phyloP scores from a whole-genome alignment of 148 eudicot species.

The Chenopodium berlandieri region DNA sequence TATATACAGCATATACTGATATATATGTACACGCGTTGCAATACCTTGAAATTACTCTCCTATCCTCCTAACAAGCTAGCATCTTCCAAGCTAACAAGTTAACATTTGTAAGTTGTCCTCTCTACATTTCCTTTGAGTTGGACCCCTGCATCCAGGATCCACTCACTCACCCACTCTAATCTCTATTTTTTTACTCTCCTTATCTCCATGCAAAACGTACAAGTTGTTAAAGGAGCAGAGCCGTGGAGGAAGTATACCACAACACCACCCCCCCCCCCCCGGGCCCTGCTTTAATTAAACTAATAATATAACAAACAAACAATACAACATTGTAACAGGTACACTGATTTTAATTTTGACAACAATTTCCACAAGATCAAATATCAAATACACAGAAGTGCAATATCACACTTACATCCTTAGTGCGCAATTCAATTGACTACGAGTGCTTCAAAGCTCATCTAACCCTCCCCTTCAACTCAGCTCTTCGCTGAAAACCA shows the following conservation, averaged over 20 bases:
- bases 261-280: too few species aligned
- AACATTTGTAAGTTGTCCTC: neutral
- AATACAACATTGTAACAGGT: too few species aligned
- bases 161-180: neutral
- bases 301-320: neutral
- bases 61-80: neutral
- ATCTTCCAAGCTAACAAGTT: too few species aligned
- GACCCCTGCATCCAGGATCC: neutral
- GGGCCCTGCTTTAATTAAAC: too few species aligned
- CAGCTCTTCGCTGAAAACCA: too few species aligned
- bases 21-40: neutral
- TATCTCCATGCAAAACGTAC: neutral
- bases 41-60: neutral
- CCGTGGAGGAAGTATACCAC: neutral
- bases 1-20: conserved; percentile 1
- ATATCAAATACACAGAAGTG: too few species aligned
- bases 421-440: too few species aligned
- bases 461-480: too few species aligned
- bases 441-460: too few species aligned
- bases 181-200: neutral
- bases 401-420: too few species aligned
- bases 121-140: neutral
- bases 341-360: too few species aligned
- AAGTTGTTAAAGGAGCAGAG: neutral
- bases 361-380: too few species aligned